Base-by-base conservation (phyloP, 2,329 filamentous ascomycete genomes). In the Fonsecaea pedrosoi region DNA sequence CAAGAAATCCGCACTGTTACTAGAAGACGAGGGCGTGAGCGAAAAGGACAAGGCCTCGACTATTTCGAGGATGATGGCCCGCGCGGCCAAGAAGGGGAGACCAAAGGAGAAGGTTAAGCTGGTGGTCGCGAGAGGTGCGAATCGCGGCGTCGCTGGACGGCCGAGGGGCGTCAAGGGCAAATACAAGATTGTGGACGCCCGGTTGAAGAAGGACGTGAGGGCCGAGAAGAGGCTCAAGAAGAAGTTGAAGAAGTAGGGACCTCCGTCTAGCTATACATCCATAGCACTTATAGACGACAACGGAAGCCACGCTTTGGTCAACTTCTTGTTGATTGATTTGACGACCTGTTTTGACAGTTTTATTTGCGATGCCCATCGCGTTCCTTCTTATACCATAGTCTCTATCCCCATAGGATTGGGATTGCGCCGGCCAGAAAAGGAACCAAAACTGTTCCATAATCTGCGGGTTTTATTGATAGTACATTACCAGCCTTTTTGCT, bases 161-260 rank as follows among this genome's bases (percentile, higher is more conserved):
- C 95, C 95, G 2, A 90, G 88, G 78, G 95, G 94, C 67, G 92
- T 97, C 30, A 97, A 97, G 86, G 94, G 94, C 42, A 90, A 92
- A 72, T 99, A 99, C 79, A 96, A 96, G 84, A 96, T 99, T 85
- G 94, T 99, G 62, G 94, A 98, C 81, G 83, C 92, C 13, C 86
- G 95, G 73, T 88, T 97, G 88, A 97, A 97, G 88, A 98, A 97
- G 89, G 95, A 98, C 83, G 86, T 95, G 62, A 84, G 93, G 77
- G 93, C 91, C 1, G 85, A 94, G 79, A 97, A 97, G 87, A 87
- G 94, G 75, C 76, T 87, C 70, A 85, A 86, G 77, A 93, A 96
- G 84, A 91, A 89, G 81, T 89, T 87, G 82, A 87, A 87, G 53
- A 75, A 76, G 65, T 68, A 57, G 32, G 15, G 18, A 12, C 1